phyloP scores from a whole-genome alignment of 352 stramenopile genomes.

The Phytophthora cactorum region DNA sequence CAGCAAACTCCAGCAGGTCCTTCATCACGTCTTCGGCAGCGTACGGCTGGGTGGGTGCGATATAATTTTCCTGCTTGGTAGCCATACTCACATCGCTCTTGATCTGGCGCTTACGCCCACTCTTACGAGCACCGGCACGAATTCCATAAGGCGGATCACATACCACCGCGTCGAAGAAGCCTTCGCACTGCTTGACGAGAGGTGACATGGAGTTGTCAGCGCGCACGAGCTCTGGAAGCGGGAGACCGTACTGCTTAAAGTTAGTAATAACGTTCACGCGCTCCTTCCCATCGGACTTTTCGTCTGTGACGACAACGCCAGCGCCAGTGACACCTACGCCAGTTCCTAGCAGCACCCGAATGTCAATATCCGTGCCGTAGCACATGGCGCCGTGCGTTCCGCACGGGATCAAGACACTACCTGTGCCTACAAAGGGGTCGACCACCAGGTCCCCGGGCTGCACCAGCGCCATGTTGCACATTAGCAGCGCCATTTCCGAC shows the following conservation, averaged over 20 bases:
- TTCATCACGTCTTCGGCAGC: conserved; percentile 96
- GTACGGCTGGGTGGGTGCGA: conserved; percentile 96
- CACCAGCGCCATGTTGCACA: conserved; percentile 91
- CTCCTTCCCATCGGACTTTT: conserved; percentile 17
- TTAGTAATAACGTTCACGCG: conserved; percentile 88
- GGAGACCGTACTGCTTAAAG: conserved; percentile 94
- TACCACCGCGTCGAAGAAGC: conserved; percentile 91
- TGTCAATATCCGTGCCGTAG: conserved; percentile 97
- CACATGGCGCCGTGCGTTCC: conserved; percentile 93
- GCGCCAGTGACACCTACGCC: conserved; percentile 62
- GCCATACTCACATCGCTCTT: conserved; percentile 33
- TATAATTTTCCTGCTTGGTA: conserved; percentile 90
- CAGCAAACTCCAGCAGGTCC: conserved; percentile 94
- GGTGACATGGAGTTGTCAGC: conserved; percentile 89
- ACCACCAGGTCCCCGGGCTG: conserved; percentile 84
- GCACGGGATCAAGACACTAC: conserved; percentile 96
- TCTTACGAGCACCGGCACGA: conserved; percentile 94
- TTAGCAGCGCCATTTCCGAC: conserved; percentile 96
- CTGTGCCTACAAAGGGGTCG: conserved; percentile 98
- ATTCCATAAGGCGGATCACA: conserved; percentile 95
- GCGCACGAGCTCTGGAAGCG: conserved; percentile 94
- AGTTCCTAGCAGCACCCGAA: conserved; percentile 93
- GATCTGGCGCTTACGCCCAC: conserved; percentile 66
- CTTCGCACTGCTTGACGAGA: conserved; percentile 48
- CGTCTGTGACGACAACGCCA: conserved; percentile 22